A percentile compares a stretch with the other conserved stretches of the same genome.
These are phyloP conservation scores for Aspergillus neotritici DNA, from an alignment of 2,329 filamentous ascomycete genomes.

Conservation along the genomic window DNA sequence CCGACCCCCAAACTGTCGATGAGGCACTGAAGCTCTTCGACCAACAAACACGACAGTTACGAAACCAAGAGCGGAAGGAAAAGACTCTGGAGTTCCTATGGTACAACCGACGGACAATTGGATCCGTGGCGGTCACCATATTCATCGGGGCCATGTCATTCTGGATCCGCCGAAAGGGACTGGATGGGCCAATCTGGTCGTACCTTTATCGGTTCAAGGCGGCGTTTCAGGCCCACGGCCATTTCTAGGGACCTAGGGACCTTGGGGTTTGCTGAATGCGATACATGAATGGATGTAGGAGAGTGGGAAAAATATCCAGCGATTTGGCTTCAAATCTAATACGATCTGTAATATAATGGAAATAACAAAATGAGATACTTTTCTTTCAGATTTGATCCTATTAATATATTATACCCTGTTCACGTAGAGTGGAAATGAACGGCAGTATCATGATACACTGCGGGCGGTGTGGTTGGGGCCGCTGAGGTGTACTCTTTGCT, in stretches of 20 bases:
- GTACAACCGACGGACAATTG: constrained; percentile 61
- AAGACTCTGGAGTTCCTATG: constrained; percentile 50
- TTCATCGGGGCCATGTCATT: constrained; percentile 63
- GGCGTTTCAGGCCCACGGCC: constrained; percentile 16
- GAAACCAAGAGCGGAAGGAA: constrained; percentile 56
- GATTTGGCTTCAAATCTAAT: too few relatives aligned
- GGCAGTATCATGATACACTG: not conserved
- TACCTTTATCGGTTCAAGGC: constrained; percentile 26
- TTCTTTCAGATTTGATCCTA: too few relatives aligned
- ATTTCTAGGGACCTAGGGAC: constrained; percentile 6
- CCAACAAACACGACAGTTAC: constrained; percentile 66
- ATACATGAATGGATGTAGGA: too few relatives aligned
- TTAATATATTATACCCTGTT: too few relatives aligned
- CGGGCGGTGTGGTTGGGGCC: constrained; percentile 3
- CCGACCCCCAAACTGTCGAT: constrained; percentile 53
- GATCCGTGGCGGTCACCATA: constrained; percentile 59
- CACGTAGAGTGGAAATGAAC: not conserved
- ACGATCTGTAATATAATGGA: too few relatives aligned
- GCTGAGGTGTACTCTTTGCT: constrained; percentile 33
- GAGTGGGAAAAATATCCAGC: too few relatives aligned
- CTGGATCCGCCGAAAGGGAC: constrained; percentile 52
- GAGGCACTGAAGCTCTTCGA: constrained; percentile 65
- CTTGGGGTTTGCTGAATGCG: too few relatives aligned
- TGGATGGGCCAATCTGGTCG: constrained; percentile 32
- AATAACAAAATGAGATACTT: too few relatives aligned